These are phyloP conservation scores for Rosellinia necatrix DNA, from an alignment of 2,329 filamentous ascomycete species.

Conservation along the genomic window DNA sequence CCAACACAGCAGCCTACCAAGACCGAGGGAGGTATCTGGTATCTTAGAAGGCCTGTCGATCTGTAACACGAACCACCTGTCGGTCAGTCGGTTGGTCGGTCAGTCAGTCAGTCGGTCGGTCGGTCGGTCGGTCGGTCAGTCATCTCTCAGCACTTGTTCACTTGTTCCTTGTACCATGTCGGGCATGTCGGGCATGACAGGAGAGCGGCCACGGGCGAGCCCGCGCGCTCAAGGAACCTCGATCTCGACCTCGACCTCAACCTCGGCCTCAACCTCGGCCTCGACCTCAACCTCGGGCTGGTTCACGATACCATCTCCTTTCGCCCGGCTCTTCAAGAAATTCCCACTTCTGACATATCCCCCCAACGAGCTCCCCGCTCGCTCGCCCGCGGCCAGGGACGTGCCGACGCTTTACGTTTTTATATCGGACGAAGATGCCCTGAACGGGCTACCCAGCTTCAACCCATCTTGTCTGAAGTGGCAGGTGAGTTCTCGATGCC, in stretches of 20 bases:
- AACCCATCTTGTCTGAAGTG: slow-evolving; percentile 95
- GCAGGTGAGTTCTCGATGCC: slow-evolving; percentile 68
- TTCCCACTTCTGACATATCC: slow-evolving; percentile 81
- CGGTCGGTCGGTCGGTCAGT: no score
- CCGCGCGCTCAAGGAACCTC: slow-evolving; percentile 33
- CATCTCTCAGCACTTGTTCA: no score
- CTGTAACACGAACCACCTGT: no score
- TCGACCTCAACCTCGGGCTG: no score
- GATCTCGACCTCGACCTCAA: slow-evolving; percentile 65
- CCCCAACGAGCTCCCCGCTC: slow-evolving; percentile 69
- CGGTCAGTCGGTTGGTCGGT: no score
- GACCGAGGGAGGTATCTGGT: no score
- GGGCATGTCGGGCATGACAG: slow-evolving; percentile 17
- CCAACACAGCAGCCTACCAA: neutral
- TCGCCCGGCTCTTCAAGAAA: slow-evolving; percentile 81
- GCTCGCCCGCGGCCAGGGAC: slow-evolving; percentile 48
- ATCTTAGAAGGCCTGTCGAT: neutral
- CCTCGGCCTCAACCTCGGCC: no score
- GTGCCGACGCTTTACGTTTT: slow-evolving; percentile 76
- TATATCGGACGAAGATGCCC: slow-evolving; percentile 65
- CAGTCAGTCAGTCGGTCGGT: no score
- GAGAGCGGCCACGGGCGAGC: slow-evolving; percentile 16
- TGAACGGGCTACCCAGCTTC: slow-evolving; percentile 70
- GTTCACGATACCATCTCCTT: slow-evolving; percentile 70
- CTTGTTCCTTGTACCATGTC: no score